These are phyloP conservation scores for Cryptosporidium viatorum DNA, from an alignment of 169 alveolate species.

Conservation along the genomic window DNA sequence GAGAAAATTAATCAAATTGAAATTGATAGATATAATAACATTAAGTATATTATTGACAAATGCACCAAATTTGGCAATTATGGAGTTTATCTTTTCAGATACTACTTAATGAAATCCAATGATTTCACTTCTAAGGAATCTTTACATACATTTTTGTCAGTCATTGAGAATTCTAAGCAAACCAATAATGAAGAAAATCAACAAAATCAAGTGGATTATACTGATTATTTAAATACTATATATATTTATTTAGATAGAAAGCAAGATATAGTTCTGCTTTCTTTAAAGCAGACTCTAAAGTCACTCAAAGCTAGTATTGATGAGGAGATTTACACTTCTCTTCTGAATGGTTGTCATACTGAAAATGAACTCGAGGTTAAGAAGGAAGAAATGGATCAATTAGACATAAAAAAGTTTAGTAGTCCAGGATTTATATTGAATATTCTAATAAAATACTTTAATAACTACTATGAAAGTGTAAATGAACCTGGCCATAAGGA, in stretches of 20 bases:
- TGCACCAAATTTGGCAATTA: background rate
- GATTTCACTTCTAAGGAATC: constrained; percentile 6
- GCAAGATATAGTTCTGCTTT: constrained; percentile 12
- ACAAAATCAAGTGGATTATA: background rate
- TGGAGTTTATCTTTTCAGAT: constrained; percentile 34
- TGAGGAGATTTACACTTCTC: background rate
- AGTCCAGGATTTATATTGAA: constrained; percentile 9
- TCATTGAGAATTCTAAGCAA: background rate
- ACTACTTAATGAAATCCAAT: constrained; percentile 2
- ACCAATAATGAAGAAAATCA: background rate
- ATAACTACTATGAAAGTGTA: background rate
- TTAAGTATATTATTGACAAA: constrained; percentile 12
- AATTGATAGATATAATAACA: constrained; percentile 5
- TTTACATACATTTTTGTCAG: background rate
- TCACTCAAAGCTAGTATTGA: constrained; percentile 1
- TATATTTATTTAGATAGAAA: constrained; percentile 28
- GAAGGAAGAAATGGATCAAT: background rate
- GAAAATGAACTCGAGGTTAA: background rate
- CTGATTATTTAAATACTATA: constrained; percentile 38
- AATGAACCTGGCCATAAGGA: background rate
- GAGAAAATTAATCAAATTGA: constrained; percentile 22
- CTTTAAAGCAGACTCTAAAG: constrained; percentile 10
- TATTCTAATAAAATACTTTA: constrained; percentile 25
- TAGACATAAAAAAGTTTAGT: background rate
- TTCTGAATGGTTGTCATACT: background rate